Percentiles rank a stretch among this genome's conserved stretches.
Evolutionary conservation across 371 early-diverging fungal species (phyloP).

Genomic region (Gilbertella persicaria): DNA sequence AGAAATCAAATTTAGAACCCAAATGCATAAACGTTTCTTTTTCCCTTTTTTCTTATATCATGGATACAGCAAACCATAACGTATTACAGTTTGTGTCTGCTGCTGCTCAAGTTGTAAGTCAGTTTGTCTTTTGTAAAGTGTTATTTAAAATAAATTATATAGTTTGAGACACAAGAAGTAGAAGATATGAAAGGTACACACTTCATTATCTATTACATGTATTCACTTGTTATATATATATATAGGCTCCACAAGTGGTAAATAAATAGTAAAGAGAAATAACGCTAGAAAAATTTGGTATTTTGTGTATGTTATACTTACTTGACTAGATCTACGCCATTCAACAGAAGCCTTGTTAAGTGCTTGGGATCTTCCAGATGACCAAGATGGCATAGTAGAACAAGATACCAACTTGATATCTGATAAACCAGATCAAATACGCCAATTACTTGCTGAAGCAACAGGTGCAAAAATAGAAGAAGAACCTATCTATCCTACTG

Average conservation of each 20-base stretch:
- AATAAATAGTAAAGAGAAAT: conserved; percentile 1
- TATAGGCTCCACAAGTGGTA: conserved; percentile 20
- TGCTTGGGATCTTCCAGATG: conserved; percentile 23
- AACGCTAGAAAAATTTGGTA: neutral
- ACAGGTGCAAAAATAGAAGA: conserved; percentile 27
- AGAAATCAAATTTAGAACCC: too few species aligned
- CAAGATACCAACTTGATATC: neutral
- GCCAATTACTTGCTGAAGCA: conserved; percentile 44
- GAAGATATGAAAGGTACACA: conserved; percentile 20
- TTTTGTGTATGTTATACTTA: too few species aligned
- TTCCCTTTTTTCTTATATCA: conserved; percentile 4
- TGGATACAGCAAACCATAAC: conserved; percentile 44
- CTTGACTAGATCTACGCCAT: conserved; percentile 13
- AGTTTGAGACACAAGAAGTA: conserved; percentile 27
- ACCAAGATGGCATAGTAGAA: neutral
- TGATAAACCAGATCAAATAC: conserved; percentile 26
- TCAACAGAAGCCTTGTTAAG: conserved; percentile 11
- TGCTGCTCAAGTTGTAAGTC: conserved; percentile 49
- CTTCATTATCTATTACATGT: neutral
- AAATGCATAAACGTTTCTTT: too few species aligned
- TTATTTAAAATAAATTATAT: conserved; percentile 21
- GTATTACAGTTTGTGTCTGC: conserved; percentile 54
- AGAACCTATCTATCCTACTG: conserved; percentile 3
- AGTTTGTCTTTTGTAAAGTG: neutral
- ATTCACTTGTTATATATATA: neutral